Base-by-base conservation (phyloP, 1,139 yeast species). In the Taphrina sp. region DNA sequence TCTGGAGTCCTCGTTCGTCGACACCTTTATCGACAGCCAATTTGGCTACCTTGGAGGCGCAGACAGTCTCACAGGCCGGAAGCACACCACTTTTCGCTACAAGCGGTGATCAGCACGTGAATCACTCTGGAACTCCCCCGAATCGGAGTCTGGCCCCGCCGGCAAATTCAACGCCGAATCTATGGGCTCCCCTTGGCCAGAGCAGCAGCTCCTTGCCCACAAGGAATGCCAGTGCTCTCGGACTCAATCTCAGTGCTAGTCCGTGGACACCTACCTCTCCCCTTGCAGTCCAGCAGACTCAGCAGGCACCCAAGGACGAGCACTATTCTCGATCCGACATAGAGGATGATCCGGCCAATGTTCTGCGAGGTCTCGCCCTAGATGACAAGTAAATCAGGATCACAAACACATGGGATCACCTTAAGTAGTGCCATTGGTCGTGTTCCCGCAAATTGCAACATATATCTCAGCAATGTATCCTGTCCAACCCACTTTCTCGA, bases 11-110 rank as follows among this genome's bases (percentile, higher is more conserved):
- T 5, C 35, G 34, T 8, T 49, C 54, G 5, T 38, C 54, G 3
- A 49, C 36, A 19, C 54, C 54, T 7, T 24, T 49, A 19, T 49
- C 54, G 10, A 38, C 35, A 28, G 54, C 54, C 29, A 49, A 49
- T 31, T 22, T 49, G 19, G 54, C 54, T 3, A 42, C 54, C n/a
- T 35, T 49, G n/a, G 54, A 49, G 22, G 54, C 54, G n/a, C 47
- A 43, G 20, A 43, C 47, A 2, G 24, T 38, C 28, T 7, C 29
- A 20, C 37, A 29, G 28, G 24, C 19, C n/a, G 16, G 26, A 3
- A 3, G 17, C 3, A 26, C 47, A n/a, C 28, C 38, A 5, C 10
- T 43, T 5, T 26, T 26, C 31, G 7, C 31, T 12, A 26, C 31
- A 26, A 26, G 10, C 12, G 31, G 31, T 7, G 31, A 7, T 26